phyloP scores from a whole-genome alignment of 1,284 basidiomycete species.

The Phaffia rhodozyma region DNA sequence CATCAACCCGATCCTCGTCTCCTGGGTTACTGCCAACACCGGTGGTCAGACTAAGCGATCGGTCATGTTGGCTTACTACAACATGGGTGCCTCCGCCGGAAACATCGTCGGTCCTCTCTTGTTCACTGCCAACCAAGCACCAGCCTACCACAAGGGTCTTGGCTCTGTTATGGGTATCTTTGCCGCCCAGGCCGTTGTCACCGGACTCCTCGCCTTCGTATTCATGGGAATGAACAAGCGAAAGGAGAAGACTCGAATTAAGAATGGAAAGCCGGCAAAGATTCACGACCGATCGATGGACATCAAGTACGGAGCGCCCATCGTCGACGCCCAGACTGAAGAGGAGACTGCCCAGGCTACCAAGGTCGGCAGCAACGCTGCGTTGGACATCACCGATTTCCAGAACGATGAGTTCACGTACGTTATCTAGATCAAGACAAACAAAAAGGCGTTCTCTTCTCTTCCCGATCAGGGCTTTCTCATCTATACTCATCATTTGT shows the following conservation, averaged over 20 bases:
- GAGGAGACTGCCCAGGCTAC: constrained; percentile 21
- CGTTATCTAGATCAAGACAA: constrained; percentile 15
- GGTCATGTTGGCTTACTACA: constrained; percentile 26
- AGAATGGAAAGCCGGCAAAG: constrained; percentile 31
- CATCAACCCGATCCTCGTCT: constrained; percentile 31
- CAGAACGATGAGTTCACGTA: constrained; percentile 30
- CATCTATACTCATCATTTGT: too few species aligned
- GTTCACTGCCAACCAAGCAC: constrained; percentile 32
- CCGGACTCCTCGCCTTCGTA: constrained; percentile 24
- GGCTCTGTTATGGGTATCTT: constrained; percentile 31
- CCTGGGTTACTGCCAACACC: constrained; percentile 30
- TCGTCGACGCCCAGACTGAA: constrained; percentile 16
- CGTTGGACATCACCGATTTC: constrained; percentile 24
- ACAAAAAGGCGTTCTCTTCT: constrained; percentile 5
- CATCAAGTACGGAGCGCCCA: constrained; percentile 24
- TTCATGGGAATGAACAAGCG: constrained; percentile 27
- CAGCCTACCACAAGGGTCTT: constrained; percentile 31
- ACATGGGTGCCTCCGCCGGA: constrained; percentile 22
- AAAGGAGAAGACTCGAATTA: constrained; percentile 28
- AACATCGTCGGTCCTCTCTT: constrained; percentile 26
- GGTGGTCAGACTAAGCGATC: constrained; percentile 38
- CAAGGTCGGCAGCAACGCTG: constrained; percentile 14
- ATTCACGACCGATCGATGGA: constrained; percentile 28
- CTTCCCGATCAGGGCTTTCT: too few species aligned
- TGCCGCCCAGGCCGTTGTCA: constrained; percentile 23